These are phyloP conservation scores for Cadophora malorum DNA, from an alignment of 2,329 filamentous ascomycete genomes.

Conservation along the genomic window DNA sequence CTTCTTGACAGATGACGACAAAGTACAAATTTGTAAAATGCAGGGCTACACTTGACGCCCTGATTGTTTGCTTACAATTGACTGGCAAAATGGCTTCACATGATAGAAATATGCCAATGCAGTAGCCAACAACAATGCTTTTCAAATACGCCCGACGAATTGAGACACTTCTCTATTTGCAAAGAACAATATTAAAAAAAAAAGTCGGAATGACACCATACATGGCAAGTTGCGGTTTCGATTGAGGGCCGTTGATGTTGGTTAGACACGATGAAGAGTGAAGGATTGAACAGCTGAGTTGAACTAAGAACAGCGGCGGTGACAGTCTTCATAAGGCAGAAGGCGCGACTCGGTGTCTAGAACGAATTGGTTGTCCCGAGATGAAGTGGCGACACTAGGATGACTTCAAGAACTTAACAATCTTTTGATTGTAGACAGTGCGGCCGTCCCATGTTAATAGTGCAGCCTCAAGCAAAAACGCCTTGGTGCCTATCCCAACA, in stretches of 20 bases:
- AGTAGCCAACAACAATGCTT: neutral
- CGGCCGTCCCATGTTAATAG: neutral
- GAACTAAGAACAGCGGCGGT: neutral
- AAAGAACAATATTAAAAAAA: neutral
- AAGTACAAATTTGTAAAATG: neutral
- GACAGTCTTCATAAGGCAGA: constrained; percentile 13
- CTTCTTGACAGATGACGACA: neutral
- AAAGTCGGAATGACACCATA: neutral
- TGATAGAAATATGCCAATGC: neutral
- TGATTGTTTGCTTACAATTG: neutral
- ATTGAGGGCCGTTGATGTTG: neutral
- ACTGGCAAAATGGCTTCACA: neutral
- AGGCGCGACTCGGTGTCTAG: constrained; percentile 3
- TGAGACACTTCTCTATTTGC: neutral
- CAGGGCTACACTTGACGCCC: neutral
- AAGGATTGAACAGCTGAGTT: constrained; percentile 5
- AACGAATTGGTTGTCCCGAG: neutral
- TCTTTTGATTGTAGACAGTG: neutral
- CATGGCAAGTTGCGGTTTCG: neutral
- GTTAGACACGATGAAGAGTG: neutral
- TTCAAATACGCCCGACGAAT: neutral
- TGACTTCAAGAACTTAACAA: neutral
- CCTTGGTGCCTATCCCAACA: constrained; percentile 13
- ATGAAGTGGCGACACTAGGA: neutral
- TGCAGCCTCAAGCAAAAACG: constrained; percentile 21